Conservation (phyloP, 257 asterid species). For the Mitragyna speciosa region DNA sequence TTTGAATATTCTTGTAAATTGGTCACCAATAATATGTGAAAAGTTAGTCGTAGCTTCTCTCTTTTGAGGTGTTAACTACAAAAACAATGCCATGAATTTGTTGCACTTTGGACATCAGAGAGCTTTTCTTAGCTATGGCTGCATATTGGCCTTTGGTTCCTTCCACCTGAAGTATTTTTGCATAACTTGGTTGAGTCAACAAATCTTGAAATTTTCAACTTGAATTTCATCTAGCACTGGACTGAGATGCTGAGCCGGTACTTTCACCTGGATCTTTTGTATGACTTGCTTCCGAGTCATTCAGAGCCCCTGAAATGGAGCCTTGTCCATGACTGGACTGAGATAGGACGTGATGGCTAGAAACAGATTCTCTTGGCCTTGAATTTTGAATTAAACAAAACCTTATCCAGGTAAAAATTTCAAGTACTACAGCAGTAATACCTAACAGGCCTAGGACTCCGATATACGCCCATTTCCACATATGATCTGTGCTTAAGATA, state of each 20-base stretch:
- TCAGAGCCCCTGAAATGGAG: neutral
- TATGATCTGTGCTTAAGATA: conserved; percentile 28
- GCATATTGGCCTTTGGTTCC: neutral
- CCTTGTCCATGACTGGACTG: neutral
- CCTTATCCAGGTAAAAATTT: conserved; percentile 37
- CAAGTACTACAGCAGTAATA: conserved; percentile 27
- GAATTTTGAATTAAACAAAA: neutral
- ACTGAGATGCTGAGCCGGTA: neutral
- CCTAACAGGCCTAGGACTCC: conserved; percentile 41
- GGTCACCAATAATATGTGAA: no score
- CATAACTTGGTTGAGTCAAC: neutral
- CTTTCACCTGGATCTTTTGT: neutral
- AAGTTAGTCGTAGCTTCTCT: neutral
- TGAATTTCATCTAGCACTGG: neutral
- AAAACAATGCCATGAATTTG: neutral
- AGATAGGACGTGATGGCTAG: neutral
- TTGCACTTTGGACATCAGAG: neutral
- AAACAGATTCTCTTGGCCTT: no score
- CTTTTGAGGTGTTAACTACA: neutral
- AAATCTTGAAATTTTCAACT: no score
- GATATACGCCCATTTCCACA: conserved; percentile 44
- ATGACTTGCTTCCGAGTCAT: neutral
- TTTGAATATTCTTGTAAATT: no score
- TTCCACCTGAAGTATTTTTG: neutral
- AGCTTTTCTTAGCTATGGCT: neutral